Conservation (phyloP, 164 flowering plant genomes). For the Protea cynaroides region DNA sequence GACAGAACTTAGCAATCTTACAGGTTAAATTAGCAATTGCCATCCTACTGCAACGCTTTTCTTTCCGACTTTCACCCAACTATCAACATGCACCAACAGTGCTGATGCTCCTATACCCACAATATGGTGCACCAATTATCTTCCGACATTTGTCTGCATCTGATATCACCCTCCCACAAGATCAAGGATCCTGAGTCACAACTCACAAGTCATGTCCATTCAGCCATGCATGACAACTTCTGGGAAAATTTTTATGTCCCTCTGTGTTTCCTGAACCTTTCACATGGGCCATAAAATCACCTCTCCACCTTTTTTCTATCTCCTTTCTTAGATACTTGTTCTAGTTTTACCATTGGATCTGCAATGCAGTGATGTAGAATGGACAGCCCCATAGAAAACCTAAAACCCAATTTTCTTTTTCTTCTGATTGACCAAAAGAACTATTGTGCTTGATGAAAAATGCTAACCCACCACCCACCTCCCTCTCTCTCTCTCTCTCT, state of each 20-base stretch:
- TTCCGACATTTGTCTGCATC: conserved; percentile 33
- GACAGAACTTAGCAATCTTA: conserved; percentile 77
- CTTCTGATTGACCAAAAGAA: background rate
- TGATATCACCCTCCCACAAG: conserved; percentile 4
- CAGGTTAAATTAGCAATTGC: conserved; percentile 72
- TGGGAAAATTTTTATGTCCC: background rate
- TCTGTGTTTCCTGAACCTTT: too few species aligned
- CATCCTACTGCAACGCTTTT: conserved; percentile 57
- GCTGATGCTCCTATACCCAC: conserved; percentile 78
- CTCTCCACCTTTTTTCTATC: too few species aligned
- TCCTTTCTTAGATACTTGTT: too few species aligned
- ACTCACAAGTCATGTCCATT: background rate
- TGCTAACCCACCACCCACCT: conserved; percentile 5
- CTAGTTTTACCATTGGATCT: too few species aligned
- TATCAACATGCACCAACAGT: conserved; percentile 92
- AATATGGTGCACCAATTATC: conserved; percentile 78
- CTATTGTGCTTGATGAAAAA: too few species aligned
- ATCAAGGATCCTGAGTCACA: conserved; percentile 16
- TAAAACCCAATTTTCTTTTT: too few species aligned
- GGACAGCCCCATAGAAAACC: too few species aligned
- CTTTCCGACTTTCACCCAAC: conserved; percentile 49
- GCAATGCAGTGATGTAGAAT: too few species aligned
- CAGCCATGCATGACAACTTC: background rate
- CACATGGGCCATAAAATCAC: too few species aligned
- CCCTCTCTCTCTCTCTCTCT: background rate